A percentile compares a stretch with the other conserved stretches of the same genome.
Evolutionary conservation across 2,329 filamentous ascomycete species (phyloP).

Genomic region (Colletotrichum tanaceti): DNA sequence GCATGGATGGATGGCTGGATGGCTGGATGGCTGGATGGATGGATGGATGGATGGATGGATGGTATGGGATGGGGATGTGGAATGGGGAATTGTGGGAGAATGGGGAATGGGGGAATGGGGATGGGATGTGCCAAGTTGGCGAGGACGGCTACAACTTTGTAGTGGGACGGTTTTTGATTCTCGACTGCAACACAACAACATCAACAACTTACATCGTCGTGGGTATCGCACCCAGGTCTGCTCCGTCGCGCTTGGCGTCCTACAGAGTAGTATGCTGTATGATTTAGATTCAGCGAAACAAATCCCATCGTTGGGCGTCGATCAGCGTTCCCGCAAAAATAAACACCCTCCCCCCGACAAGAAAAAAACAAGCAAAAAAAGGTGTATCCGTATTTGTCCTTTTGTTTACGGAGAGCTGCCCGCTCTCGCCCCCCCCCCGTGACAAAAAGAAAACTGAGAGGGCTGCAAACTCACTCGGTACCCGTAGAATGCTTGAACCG

Average conservation of each 20-base stretch:
- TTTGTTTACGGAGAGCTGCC: constrained; percentile 3
- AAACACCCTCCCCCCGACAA: too few relatives aligned
- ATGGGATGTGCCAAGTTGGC: constrained; percentile 1
- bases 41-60: too few relatives aligned
- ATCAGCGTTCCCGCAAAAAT: constrained; percentile 26
- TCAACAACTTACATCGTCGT: constrained; percentile 35
- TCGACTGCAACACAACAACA: background rate
- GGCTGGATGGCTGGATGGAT: too few relatives aligned
- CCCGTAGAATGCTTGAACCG: constrained; percentile 27
- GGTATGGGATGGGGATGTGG: too few relatives aligned
- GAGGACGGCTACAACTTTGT: too few relatives aligned
- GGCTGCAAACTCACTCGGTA: constrained; percentile 17
- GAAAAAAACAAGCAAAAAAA: too few relatives aligned
- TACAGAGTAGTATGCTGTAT: too few relatives aligned
- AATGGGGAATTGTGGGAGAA: too few relatives aligned
- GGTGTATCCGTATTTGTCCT: too few relatives aligned
- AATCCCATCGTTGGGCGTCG: constrained; percentile 2
- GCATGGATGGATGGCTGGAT: too few relatives aligned
- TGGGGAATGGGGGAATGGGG: too few relatives aligned
- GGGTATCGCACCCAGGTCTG: constrained; percentile 31
- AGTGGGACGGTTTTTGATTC: background rate
- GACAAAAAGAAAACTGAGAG: background rate
- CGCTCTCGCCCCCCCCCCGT: constrained; percentile 9
- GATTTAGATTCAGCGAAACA: background rate
- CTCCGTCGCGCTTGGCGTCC: constrained; percentile 19